These are phyloP conservation scores for Fusarium citri DNA, from an alignment of 2,329 filamentous ascomycete genomes.

Conservation along the genomic window DNA sequence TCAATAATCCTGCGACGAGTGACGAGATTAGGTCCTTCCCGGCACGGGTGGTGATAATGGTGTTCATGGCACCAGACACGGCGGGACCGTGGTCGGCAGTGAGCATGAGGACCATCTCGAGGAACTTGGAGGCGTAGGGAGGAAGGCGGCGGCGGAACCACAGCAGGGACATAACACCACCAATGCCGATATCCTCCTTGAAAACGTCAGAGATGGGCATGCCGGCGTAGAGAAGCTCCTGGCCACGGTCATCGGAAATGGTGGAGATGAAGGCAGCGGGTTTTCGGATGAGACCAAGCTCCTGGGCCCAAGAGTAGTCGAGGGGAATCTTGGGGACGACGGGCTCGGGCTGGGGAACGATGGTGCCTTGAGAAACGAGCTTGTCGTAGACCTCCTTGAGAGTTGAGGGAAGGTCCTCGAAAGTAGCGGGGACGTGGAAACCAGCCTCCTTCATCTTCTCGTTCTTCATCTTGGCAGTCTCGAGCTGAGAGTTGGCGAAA, in stretches of 20 bases:
- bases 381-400: slow-evolving; percentile 88
- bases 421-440: slow-evolving; percentile 93
- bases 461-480: slow-evolving; percentile 98
- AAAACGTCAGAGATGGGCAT: slow-evolving; percentile 99
- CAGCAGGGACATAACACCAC: slow-evolving; percentile 99
- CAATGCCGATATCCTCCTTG: slow-evolving; percentile 98
- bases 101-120: slow-evolving; percentile 99
- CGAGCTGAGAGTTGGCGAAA: slow-evolving; percentile 98
- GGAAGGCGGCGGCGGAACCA: slow-evolving; percentile 99
- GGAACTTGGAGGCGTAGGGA: slow-evolving; percentile 96
- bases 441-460: slow-evolving; percentile 95
- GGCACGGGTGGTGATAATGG: slow-evolving; percentile 98
- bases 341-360: slow-evolving; percentile 88
- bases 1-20: slow-evolving; percentile 94
- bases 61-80: slow-evolving; percentile 99
- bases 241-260: slow-evolving; percentile 99
- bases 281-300: slow-evolving; percentile 99
- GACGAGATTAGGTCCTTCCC: slow-evolving; percentile 98
- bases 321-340: slow-evolving; percentile 98
- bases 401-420: slow-evolving; percentile 88
- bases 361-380: slow-evolving; percentile 84
- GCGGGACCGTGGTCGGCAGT: slow-evolving; percentile 99
- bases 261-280: slow-evolving; percentile 99
- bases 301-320: slow-evolving; percentile 99
- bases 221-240: slow-evolving; percentile 97